These are phyloP conservation scores for Leishmania guyanensis DNA, from an alignment of 208 protist genomes.

Conservation along the genomic window DNA sequence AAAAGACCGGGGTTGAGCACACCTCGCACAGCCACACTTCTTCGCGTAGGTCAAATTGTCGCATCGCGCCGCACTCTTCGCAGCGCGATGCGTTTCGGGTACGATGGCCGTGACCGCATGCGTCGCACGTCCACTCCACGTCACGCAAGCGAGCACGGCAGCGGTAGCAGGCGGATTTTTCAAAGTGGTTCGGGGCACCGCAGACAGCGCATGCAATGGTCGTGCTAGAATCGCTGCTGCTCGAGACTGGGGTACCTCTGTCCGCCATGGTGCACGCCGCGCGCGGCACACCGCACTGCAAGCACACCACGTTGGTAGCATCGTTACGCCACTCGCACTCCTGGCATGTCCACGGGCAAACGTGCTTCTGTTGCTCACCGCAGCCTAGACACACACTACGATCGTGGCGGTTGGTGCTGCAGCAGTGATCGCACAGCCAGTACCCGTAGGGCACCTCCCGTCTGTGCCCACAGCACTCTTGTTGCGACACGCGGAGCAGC, in stretches of 20 bases:
- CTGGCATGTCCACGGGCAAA: conserved; percentile 53
- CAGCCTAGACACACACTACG: conserved; percentile 72
- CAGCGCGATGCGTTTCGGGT: conserved; percentile 44
- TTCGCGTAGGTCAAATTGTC: conserved; percentile 47
- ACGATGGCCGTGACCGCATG: conserved; percentile 36
- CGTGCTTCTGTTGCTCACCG: conserved; percentile 28
- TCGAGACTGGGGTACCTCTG: conserved; percentile 23
- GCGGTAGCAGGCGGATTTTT: conserved; percentile 62
- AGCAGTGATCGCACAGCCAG: conserved; percentile 75
- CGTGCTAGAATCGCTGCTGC: neutral
- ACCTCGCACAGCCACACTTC: conserved; percentile 82
- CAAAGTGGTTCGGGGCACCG: conserved; percentile 46
- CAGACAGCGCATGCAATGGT: conserved; percentile 54
- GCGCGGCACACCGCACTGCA: conserved; percentile 45
- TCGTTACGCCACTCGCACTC: conserved; percentile 50
- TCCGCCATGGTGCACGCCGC: conserved; percentile 16
- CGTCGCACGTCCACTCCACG: conserved; percentile 57
- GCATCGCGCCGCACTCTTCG: conserved; percentile 38
- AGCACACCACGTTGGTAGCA: conserved; percentile 36
- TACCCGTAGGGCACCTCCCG: conserved; percentile 73
- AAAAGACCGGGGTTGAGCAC: conserved; percentile 64
- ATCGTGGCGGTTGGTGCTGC: conserved; percentile 66
- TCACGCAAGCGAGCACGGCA: conserved; percentile 56
- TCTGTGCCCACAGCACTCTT: conserved; percentile 54
- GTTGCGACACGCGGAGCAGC: conserved; percentile 28